Percentiles rank a stretch among this genome's conserved stretches.
Evolutionary conservation across 495 filamentous ascomycete genomes (phyloP).

Genomic region (Stereocaulon alpinum): DNA sequence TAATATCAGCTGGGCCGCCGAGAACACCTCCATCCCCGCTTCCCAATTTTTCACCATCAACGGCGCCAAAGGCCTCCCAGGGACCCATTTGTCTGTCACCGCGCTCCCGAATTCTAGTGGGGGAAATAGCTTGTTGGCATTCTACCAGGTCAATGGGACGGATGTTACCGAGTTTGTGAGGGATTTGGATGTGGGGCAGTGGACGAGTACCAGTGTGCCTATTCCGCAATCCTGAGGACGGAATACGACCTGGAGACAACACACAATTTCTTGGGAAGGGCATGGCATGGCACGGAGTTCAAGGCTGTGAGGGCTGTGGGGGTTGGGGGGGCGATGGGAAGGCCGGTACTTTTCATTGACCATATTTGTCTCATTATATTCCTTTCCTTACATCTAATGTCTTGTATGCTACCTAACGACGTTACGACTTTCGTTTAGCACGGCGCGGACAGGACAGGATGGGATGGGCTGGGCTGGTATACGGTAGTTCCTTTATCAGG

Average conservation of each 20-base stretch:
- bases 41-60: constrained; percentile 18
- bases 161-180: constrained; percentile 20
- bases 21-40: constrained; percentile 14
- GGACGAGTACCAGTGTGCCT: constrained; percentile 19
- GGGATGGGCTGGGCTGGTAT: too few species aligned
- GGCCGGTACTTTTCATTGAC: not conserved
- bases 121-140: constrained; percentile 16
- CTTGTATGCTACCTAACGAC: constrained; percentile 8
- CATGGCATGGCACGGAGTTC: too few species aligned
- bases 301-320: not conserved
- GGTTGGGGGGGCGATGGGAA: not conserved
- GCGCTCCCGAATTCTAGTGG: constrained; percentile 15
- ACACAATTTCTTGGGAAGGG: too few species aligned
- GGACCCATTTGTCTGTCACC: constrained; percentile 20
- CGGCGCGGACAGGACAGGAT: not conserved
- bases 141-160: constrained; percentile 20
- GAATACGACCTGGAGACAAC: too few species aligned
- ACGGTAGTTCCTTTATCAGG: too few species aligned
- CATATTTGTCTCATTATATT: not conserved
- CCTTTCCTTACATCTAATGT: not conserved
- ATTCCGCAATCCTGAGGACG: constrained; percentile 12
- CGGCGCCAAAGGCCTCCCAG: constrained; percentile 16
- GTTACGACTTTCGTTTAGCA: constrained; percentile 2
- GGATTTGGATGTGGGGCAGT: constrained; percentile 20
- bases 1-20: constrained; percentile 19